Percentiles rank a stretch among this genome's conserved stretches.
Conservation (phyloP, 768 basidiomycete species). For the Sporobolomyces pararoseus region DNA sequence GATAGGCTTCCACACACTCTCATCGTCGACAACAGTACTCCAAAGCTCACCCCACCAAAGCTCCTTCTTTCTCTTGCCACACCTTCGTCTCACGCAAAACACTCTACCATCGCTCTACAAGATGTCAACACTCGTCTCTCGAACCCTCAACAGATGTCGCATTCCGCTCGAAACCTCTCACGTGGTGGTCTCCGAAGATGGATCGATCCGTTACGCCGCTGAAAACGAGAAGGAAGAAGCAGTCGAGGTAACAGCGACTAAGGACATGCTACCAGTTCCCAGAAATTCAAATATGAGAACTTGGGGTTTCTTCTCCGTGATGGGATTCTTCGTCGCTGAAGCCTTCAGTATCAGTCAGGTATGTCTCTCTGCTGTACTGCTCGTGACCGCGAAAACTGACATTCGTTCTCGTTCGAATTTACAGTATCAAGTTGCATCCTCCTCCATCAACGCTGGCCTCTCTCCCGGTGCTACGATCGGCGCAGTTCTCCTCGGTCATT, state of each 20-base stretch:
- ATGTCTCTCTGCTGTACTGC: not conserved
- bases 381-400: not conserved
- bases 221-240: not conserved
- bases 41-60: too few relatives aligned
- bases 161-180: not conserved
- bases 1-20: too few relatives aligned
- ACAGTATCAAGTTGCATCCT: conserved; percentile 37
- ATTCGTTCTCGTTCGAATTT: not conserved
- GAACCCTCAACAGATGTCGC: not conserved
- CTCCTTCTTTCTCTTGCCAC: not conserved
- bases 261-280: conserved; percentile 41
- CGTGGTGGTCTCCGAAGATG: conserved; percentile 1
- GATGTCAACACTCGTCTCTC: too few relatives aligned
- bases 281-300: conserved; percentile 22
- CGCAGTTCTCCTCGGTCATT: conserved; percentile 40
- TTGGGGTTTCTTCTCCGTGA: conserved; percentile 31
- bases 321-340: conserved; percentile 18
- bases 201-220: not conserved
- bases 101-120: too few relatives aligned
- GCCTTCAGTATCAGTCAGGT: not conserved
- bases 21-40: too few relatives aligned
- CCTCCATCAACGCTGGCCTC: conserved; percentile 27
- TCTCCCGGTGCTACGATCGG: conserved; percentile 39
- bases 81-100: not conserved
- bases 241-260: conserved; percentile 29